Evolutionary conservation across 2,329 filamentous ascomycete species (phyloP).

Genomic region (Pseudocercospora ulei): DNA sequence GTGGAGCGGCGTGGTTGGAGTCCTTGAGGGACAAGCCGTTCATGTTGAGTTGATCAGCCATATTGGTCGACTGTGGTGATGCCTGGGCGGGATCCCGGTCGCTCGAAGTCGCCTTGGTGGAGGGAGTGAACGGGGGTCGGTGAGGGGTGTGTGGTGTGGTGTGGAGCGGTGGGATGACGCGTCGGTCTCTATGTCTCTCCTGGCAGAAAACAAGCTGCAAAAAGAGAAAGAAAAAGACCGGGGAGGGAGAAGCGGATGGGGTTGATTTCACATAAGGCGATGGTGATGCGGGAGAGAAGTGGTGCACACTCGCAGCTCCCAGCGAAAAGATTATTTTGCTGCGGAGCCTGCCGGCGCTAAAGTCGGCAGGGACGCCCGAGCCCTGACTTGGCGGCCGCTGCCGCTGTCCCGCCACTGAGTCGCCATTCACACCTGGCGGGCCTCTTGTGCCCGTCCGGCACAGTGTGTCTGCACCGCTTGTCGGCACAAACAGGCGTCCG

Average conservation of each 20-base stretch:
- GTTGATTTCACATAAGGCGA: slow-evolving; percentile 3
- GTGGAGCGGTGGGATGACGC: too few species aligned
- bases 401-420: too few species aligned
- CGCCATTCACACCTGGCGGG: too few species aligned
- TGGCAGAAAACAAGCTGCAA: slow-evolving; percentile 20
- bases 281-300: neutral
- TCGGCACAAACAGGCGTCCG: too few species aligned
- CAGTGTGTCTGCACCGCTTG: too few species aligned
- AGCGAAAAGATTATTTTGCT: too few species aligned
- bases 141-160: slow-evolving; percentile 14
- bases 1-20: slow-evolving; percentile 49
- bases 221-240: slow-evolving; percentile 18
- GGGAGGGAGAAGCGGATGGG: slow-evolving; percentile 1
- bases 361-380: too few species aligned
- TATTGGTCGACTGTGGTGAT: slow-evolving; percentile 33
- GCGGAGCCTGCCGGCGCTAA: too few species aligned
- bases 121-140: slow-evolving; percentile 30
- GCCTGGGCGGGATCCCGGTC: slow-evolving; percentile 10
- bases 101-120: slow-evolving; percentile 8
- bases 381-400: too few species aligned
- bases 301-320: too few species aligned
- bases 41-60: slow-evolving; percentile 81
- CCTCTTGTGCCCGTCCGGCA: too few species aligned
- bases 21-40: slow-evolving; percentile 61
- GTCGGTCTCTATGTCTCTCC: slow-evolving; percentile 18